Evolutionary conservation across 2,329 filamentous ascomycete genomes (phyloP), one percentile per base, ranked within the genome.

Genomic region (Drechslerella dactyloides): DNA sequence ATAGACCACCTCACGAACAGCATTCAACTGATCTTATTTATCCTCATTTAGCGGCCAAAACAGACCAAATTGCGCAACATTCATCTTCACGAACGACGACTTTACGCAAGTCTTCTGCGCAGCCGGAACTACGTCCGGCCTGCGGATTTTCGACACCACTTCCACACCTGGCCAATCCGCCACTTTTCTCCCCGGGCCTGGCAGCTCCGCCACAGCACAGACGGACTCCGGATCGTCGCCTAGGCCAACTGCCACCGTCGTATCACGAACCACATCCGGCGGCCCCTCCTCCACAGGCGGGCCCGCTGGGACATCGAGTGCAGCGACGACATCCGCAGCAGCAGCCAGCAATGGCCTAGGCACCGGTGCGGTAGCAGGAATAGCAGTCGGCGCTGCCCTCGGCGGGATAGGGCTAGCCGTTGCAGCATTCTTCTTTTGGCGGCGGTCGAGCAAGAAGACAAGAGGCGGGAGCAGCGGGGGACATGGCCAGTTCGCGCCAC

Each of bases 81-180:
- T 55, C 30, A 30, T 70, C 48, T 70, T 59, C 66, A 58, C 54
- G 27, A 70, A 56, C 33, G 66, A 70, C 21, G 24, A 53, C 21
- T 70, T 53, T 58, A 70, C 53, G 19, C 58, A 70, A 44, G 46
- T 70, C 48, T 70, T 70, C 65, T 70, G 65, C 51, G 65, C 58
- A 11, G 17, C 46, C 27, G 23, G n/a, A n/a, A n/a, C 17, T 44
- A 42, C 62, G 33, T 70, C 66, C 48, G 66, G 66, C 30, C 42
- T 37, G n/a, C 50, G 30, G 30, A 52, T 35, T 37, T 64, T 64
- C 50, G 59, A 59, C 50, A 70, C 66, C 11, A 70, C 66, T 15
- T 70, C 66, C 19, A 64, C 59, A 15, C 17, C 15, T n/a, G 44
- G 48, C 13, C 48, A 64, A 51, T 54, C 50, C 23, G 66, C 66